Conservation (phyloP, 108 stramenopile species). For the Cylindrotheca fusiformis region DNA sequence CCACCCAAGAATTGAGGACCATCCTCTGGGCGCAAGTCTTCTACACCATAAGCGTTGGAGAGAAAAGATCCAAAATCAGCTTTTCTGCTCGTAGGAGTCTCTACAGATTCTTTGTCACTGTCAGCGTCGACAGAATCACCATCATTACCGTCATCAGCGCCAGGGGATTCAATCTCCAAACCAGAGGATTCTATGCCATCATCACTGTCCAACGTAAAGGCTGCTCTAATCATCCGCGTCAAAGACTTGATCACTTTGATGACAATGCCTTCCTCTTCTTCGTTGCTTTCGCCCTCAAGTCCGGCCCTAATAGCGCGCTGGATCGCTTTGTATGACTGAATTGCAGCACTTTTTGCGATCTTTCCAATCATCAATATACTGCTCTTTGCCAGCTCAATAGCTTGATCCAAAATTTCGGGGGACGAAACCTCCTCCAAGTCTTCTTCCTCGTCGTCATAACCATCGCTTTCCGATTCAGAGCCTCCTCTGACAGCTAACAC, state of each 20-base stretch:
- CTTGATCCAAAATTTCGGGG: not conserved
- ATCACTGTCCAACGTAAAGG: constrained; percentile 7
- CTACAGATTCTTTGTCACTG: too few species aligned
- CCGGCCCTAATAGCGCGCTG: constrained; percentile 20
- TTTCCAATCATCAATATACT: not conserved
- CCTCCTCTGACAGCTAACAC: not conserved
- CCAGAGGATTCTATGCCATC: constrained; percentile 4
- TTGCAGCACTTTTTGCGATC: constrained; percentile 10
- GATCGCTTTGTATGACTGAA: constrained; percentile 6
- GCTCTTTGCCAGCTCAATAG: constrained; percentile 11
- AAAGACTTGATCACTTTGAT: constrained; percentile 1
- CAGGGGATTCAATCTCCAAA: not conserved
- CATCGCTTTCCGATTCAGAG: not conserved
- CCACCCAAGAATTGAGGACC: constrained; percentile 28
- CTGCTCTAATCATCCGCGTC: constrained; percentile 29
- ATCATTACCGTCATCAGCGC: constrained; percentile 5
- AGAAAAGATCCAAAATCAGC: constrained; percentile 40
- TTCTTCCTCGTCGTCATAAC: not conserved
- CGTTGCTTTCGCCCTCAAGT: constrained; percentile 12
- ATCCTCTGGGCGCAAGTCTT: constrained; percentile 15
- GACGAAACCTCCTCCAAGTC: not conserved
- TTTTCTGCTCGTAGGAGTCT: not conserved
- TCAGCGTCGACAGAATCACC: not conserved
- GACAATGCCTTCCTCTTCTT: constrained; percentile 1
- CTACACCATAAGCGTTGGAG: constrained; percentile 23